Evolutionary conservation across 2,329 filamentous ascomycete genomes (phyloP).

Genomic region (Trichoderma koningiopsis): DNA sequence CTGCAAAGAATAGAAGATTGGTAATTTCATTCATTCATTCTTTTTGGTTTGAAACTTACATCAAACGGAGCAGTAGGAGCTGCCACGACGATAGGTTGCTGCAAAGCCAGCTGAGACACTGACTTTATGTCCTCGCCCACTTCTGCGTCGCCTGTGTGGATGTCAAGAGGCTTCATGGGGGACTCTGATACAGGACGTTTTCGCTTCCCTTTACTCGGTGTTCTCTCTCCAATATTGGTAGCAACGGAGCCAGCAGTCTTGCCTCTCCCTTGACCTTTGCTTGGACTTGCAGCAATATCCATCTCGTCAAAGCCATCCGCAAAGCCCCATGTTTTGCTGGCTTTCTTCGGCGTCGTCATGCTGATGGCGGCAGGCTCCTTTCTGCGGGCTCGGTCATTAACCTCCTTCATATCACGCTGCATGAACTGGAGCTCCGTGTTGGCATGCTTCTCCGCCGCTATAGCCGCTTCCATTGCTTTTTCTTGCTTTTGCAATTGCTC

Average conservation of each 20-base stretch:
- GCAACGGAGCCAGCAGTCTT: slow-evolving; percentile 48
- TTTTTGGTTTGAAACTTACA: slow-evolving; percentile 40
- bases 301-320: slow-evolving; percentile 78
- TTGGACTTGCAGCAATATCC: slow-evolving; percentile 57
- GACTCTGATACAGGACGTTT: slow-evolving; percentile 69
- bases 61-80: slow-evolving; percentile 45
- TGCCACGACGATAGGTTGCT: slow-evolving; percentile 30
- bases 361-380: slow-evolving; percentile 43
- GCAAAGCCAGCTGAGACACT: slow-evolving; percentile 27
- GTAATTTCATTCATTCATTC: not conserved
- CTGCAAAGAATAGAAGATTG: not conserved
- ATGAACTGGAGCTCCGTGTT: slow-evolving; percentile 73
- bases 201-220: slow-evolving; percentile 69
- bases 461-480: slow-evolving; percentile 64
- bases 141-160: slow-evolving; percentile 46
- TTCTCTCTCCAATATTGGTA: slow-evolving; percentile 52
- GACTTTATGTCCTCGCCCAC: slow-evolving; percentile 38
- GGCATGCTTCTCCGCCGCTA: slow-evolving; percentile 64
- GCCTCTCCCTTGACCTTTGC: slow-evolving; percentile 49
- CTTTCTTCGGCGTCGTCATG: slow-evolving; percentile 62
- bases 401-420: slow-evolving; percentile 70
- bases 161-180: slow-evolving; percentile 64
- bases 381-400: slow-evolving; percentile 49
- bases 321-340: slow-evolving; percentile 57
- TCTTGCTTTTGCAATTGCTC: slow-evolving; percentile 67